phyloP scores from a whole-genome alignment of 306 rosid genomes.

The Lotus japonicus region DNA sequence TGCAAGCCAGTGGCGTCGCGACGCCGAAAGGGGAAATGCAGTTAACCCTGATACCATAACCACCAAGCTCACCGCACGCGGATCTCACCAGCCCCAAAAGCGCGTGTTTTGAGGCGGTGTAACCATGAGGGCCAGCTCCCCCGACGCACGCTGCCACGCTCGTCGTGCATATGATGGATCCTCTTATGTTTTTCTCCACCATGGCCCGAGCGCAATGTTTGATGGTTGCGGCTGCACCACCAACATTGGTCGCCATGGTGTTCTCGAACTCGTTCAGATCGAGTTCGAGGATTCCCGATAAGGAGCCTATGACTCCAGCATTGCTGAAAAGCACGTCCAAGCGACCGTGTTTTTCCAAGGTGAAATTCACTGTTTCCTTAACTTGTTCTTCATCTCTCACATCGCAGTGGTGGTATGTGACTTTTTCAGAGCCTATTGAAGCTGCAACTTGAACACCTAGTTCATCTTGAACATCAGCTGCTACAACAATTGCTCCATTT shows the following conservation, averaged over 20 bases:
- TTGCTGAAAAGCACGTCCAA: constrained; percentile 72
- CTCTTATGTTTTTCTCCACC: constrained; percentile 43
- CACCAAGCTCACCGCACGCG: constrained; percentile 77
- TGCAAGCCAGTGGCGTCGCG: constrained; percentile 71
- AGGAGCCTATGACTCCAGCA: constrained; percentile 67
- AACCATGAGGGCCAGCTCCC: constrained; percentile 59
- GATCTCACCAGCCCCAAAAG: constrained; percentile 57
- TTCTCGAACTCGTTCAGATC: constrained; percentile 54
- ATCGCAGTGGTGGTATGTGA: constrained; percentile 65
- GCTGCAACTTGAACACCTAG: constrained; percentile 43
- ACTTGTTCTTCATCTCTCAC: constrained; percentile 75
- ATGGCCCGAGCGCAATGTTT: constrained; percentile 70
- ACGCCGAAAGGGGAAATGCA: constrained; percentile 78
- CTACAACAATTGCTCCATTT: constrained; percentile 65
- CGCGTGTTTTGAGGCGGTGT: constrained; percentile 66
- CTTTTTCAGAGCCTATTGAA: constrained; percentile 45
- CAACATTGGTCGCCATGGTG: constrained; percentile 60
- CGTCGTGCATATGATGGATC: constrained; percentile 77
- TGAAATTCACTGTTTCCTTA: constrained; percentile 43
- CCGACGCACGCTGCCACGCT: constrained; percentile 66
- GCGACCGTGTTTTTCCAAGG: constrained; percentile 54
- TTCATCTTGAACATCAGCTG: constrained; percentile 78
- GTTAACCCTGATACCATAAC: constrained; percentile 73
- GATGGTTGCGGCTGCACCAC: constrained; percentile 59
- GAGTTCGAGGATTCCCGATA: constrained; percentile 56